A percentile compares a stretch with the other conserved stretches of the same genome.
phyloP scores from a whole-genome alignment of 2,329 filamentous ascomycete genomes.

The Phialocephala subalpina region DNA sequence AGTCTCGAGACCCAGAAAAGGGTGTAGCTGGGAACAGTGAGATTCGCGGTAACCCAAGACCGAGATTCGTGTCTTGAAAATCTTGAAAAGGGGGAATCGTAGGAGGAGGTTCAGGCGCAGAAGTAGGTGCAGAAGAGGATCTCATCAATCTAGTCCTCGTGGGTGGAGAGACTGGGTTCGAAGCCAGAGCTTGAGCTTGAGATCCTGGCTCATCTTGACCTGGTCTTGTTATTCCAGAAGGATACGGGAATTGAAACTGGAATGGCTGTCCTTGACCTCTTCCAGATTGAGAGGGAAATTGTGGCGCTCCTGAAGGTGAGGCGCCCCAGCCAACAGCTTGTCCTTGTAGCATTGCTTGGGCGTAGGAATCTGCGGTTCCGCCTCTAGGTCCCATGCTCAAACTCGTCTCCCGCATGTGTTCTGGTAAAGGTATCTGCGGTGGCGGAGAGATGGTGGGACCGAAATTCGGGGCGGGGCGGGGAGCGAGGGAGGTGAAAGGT shows the following conservation, averaged over 20 bases:
- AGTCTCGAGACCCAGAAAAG: neutral
- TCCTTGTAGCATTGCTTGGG: no score
- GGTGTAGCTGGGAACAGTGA: slow-evolving; percentile 7
- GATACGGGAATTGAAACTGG: neutral
- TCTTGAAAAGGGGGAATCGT: neutral
- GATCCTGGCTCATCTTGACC: neutral
- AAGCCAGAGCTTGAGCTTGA: neutral
- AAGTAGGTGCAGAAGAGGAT: slow-evolving; percentile 5
- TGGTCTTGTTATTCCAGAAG: neutral
- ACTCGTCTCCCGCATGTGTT: slow-evolving; percentile 18
- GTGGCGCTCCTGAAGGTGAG: neutral
- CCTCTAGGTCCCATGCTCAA: slow-evolving; percentile 22
- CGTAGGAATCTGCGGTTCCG: slow-evolving; percentile 14
- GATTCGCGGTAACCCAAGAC: slow-evolving; percentile 3
- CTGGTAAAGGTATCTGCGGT: neutral
- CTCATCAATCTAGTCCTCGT: neutral
- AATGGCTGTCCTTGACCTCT: neutral
- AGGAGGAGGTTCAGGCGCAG: slow-evolving; percentile 11
- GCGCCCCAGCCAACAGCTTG: neutral
- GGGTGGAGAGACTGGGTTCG: neutral
- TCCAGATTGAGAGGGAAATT: neutral
- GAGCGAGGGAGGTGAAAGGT: slow-evolving; percentile 22
- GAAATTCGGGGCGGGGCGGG: slow-evolving; percentile 16
- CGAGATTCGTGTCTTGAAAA: neutral
- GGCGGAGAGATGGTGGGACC: neutral